Base-by-base conservation (phyloP, 2,329 filamentous ascomycete species). In the Fusarium mundagurra region DNA sequence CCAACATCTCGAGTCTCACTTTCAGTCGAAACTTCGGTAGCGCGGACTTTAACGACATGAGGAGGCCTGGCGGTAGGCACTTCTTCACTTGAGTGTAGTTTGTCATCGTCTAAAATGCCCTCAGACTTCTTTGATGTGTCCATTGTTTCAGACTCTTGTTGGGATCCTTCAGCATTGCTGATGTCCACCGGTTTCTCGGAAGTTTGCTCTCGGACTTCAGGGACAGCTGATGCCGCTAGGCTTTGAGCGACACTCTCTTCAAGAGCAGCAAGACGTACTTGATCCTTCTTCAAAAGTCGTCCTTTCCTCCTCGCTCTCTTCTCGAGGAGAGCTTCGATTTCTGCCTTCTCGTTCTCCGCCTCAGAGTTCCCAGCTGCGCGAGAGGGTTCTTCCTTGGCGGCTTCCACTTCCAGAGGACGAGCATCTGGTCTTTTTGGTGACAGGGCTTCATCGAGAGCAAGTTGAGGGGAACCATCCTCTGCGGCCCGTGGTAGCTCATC, bases 301-400 rank as follows among this genome's bases (percentile, higher is more conserved):
- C 77, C 76, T 5, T 74, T 66, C 44, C 54, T 75, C 54, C 50
- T 76, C 5, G 39, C 45, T 47, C 72, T 87, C 77, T 87, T 88
- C 45, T 83, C 82, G 53, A 83, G 84, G 14, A 85, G 79, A 7
- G 76, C 68, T n/a, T 78, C 81, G 6, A 84, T 77, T 57, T 85
- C 82, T 43, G 76, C 69, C 43, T 79, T 77, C 60, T 82, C 77
- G 27, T 53, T 71, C 14, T 71, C 78, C 34, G 61, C 67, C 34
- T 77, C 67, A 20, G 61, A 61, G 9, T 75, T 69, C n/a, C 73
- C 78, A 18, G 73, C 78, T 34, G 79, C 76, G 16, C 63, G 69
- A 14, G 72, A 65, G 43, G 78, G 73, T 50, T 69, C 63, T 27
- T 78, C 73, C 41, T 75, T 70, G 2, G 70, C 69, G 62, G 76